These are phyloP conservation scores for Thermothelomyces thermophilus DNA, from an alignment of 2,329 filamentous ascomycete species.

Conservation along the genomic window DNA sequence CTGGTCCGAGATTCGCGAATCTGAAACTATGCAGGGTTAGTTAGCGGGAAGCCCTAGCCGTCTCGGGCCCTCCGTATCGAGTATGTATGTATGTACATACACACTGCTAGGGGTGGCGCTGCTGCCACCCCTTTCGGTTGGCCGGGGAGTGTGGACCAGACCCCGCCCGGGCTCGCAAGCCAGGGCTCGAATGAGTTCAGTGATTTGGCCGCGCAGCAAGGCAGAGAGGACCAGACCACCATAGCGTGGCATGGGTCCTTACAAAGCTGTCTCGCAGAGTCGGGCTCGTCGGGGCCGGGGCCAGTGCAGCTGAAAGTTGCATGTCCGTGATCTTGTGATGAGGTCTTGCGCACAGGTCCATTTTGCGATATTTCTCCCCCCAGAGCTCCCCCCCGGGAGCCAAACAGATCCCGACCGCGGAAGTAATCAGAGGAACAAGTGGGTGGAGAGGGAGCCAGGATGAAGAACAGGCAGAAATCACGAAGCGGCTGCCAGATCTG, in stretches of 20 bases:
- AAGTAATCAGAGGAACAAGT: background rate
- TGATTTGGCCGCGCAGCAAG: constrained; percentile 16
- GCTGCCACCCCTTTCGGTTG: background rate
- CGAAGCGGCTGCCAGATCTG: constrained; percentile 27
- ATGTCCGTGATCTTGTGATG: background rate
- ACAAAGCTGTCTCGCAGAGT: background rate
- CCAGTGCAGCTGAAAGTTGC: background rate
- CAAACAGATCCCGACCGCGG: background rate
- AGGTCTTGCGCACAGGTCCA: background rate
- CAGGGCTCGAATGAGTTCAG: constrained; percentile 13
- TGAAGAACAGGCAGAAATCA: constrained; percentile 28
- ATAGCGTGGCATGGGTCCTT: background rate
- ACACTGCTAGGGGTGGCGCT: constrained; percentile 8
- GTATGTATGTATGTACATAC: too few relatives aligned
- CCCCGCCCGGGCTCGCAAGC: constrained; percentile 5
- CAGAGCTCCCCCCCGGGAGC: background rate
- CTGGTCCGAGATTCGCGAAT: background rate
- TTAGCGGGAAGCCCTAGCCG: background rate
- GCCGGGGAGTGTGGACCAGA: constrained; percentile 6
- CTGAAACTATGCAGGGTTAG: background rate
- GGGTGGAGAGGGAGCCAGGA: constrained; percentile 11
- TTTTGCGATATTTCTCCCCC: constrained; percentile 8
- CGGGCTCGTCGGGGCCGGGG: background rate
- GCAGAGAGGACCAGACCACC: constrained; percentile 15
- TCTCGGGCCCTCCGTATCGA: background rate